Evolutionary conservation across 371 early-diverging fungal species (phyloP), one percentile per base, ranked within the genome.

Genomic region (Haplosporangium sp.): DNA sequence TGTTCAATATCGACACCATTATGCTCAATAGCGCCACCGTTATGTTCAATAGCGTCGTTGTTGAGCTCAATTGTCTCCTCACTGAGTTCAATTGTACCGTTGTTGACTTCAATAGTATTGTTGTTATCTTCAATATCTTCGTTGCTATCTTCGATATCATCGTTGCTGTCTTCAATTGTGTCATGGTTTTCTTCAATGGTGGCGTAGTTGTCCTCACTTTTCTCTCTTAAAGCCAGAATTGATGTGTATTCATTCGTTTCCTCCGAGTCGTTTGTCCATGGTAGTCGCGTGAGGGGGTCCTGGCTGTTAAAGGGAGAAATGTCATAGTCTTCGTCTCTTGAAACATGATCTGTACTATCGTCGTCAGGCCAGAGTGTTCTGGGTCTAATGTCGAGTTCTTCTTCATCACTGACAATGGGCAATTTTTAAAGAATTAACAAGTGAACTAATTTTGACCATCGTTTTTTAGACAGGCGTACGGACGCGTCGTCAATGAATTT

Each of bases 301-400:
- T 42, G 40, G 34, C 44, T 15, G 35, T 52, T 47, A 17, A 55
- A 40, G 5, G 65, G 40, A 20, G 52, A 39, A 35, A 50, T 62
- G 11, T 63, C 56, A 34, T 62, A 62, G 5, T 44, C n/a, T 8
- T 69, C 69, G 15, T 63, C 69, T 35, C 58, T 63, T 15, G 45
- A 10, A 11, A 50, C 55, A 19, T 61, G 50, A 11, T 53, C 37
- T 4, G 47, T 44, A 38, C 44, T 27, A 53, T 65, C 52, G 13
- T 47, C 44, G 9, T 65, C 66, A 2, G 72, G 72, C 72, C 72
- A 72, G 15, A 72, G 72, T 10, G 20, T 45, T 44, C 72, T 61
- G 27, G 72, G 72, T 9, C 44, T 27, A 19, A 65, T 72, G 48
- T 61, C 60, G 19, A 61, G 48, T 15, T 52, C 57, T 27, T 72